Evolutionary conservation across 352 stramenopile species (phyloP), one percentile per base, ranked within the genome.

Genomic region (Phytophthora multivora): DNA sequence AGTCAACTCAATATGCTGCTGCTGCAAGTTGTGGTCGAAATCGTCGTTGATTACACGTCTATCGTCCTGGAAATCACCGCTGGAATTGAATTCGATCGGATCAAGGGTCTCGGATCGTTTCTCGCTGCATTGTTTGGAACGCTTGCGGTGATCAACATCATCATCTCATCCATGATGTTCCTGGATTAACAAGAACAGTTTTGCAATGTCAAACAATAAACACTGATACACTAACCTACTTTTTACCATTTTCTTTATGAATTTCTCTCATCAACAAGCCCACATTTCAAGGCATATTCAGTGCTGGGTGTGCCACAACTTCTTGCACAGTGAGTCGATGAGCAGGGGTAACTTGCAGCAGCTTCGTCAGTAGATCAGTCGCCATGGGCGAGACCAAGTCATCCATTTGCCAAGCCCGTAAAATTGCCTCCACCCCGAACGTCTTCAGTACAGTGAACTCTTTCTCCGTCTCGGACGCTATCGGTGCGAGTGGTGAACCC

Each of bases 101-200:
- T 73, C 10, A 63, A 60, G 18, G 47, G 61, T 1, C 59, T 69
- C 13, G 40, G 70, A 12, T 62, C 62, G 5, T 77, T 71, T 50
- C 53, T 82, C 19, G 60, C 53, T 7, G 59, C 71, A 9, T 7
- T 76, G 12, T 80, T 75, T 25, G 59, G 74, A 18, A 59, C 53
- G 6, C 63, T 65, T 23, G 65, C 61, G 2, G 50, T 80, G 16
- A 50, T 76, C 19, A 78, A 78, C 48, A 71, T 78, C 41, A 55
- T 58, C n/a, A 73, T 73, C 7, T 71, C 70, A 9, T 57, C 70
- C 0, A 65, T 75, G 25, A 51, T 79, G 23, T 82, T 76, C 49
- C 45, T 81, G 13, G 58, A 63, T 33, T 69, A 18, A 66, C 13
- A 25, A 9, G 28, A 13, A 33, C 2, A 13, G 2, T 33, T 33